Percentiles rank a stretch among this genome's conserved stretches.
Conservation (phyloP, 176 grass and related monocot genomes). For the Thinopyrum elongatum region DNA sequence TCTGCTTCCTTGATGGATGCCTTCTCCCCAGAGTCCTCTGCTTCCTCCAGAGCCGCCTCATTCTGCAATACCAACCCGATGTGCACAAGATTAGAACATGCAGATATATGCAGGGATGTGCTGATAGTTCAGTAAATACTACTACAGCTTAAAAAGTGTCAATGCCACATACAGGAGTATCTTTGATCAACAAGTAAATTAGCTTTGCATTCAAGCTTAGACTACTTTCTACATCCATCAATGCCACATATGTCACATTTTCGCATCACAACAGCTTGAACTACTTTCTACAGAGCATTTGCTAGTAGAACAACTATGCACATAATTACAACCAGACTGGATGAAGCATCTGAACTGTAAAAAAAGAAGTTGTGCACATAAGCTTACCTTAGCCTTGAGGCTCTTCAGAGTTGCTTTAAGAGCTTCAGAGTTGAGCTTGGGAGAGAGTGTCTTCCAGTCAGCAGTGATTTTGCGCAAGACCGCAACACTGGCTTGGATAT, state of each 20-base stretch:
- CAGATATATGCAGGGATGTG: neutral
- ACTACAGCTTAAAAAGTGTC: too few species aligned
- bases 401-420: conserved; percentile 67
- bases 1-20: conserved; percentile 74
- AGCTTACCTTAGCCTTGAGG: conserved; percentile 74
- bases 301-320: too few species aligned
- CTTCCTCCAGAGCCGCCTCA: conserved; percentile 50
- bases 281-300: too few species aligned
- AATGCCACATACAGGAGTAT: too few species aligned
- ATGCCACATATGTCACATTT: too few species aligned
- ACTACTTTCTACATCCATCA: too few species aligned
- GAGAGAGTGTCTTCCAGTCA: conserved; percentile 75
- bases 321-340: neutral
- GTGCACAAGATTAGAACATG: neutral
- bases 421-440: conserved; percentile 64
- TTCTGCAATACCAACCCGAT: conserved; percentile 47
- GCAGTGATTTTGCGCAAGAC: conserved; percentile 58
- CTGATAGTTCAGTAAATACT: neutral
- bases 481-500: conserved; percentile 69
- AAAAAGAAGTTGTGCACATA: neutral
- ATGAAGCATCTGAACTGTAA: neutral
- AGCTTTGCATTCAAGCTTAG: neutral
- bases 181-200: neutral
- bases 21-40: conserved; percentile 42
- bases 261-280: too few species aligned